A percentile compares a stretch with the other conserved stretches of the same genome.
phyloP scores from a whole-genome alignment of 73 alveolate genomes.

The Symbiodinium pilosum region DNA sequence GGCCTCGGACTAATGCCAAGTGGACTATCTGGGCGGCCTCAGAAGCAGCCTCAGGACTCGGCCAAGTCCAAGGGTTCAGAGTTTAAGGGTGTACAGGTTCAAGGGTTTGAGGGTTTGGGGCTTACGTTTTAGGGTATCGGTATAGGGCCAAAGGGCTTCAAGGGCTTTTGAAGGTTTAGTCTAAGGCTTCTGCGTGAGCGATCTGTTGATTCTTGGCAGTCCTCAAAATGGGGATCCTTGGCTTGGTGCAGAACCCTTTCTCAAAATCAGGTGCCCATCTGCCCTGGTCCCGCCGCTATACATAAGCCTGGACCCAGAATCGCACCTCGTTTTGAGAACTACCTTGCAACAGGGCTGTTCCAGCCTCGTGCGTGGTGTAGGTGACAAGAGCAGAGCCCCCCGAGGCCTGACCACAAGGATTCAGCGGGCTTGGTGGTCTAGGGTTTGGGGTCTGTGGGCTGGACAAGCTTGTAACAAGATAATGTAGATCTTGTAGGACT shows the following conservation, averaged over 20 bases:
- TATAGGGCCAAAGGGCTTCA: background rate
- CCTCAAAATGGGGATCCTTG: background rate
- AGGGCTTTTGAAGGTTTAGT: background rate
- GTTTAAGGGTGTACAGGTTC: no score
- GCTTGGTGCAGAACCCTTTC: no score
- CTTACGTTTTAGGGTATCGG: background rate
- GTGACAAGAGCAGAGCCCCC: background rate
- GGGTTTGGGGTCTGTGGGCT: background rate
- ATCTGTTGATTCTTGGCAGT: background rate
- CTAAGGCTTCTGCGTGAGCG: background rate
- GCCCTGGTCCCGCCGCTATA: no score
- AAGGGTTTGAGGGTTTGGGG: background rate
- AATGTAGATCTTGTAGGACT: no score
- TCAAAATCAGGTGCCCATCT: no score
- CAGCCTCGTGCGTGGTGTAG: background rate
- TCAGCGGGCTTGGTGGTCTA: background rate
- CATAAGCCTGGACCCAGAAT: no score
- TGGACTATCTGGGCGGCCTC: background rate
- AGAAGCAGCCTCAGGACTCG: background rate
- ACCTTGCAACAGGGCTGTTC: no score
- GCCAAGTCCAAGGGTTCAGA: no score
- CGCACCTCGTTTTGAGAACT: no score
- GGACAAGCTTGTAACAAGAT: no score
- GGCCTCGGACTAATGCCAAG: background rate
- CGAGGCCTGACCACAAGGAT: background rate